Evolutionary conservation across 192 early-diverging fungal species (phyloP).

Genomic region (Pilobolus umbonatus): DNA sequence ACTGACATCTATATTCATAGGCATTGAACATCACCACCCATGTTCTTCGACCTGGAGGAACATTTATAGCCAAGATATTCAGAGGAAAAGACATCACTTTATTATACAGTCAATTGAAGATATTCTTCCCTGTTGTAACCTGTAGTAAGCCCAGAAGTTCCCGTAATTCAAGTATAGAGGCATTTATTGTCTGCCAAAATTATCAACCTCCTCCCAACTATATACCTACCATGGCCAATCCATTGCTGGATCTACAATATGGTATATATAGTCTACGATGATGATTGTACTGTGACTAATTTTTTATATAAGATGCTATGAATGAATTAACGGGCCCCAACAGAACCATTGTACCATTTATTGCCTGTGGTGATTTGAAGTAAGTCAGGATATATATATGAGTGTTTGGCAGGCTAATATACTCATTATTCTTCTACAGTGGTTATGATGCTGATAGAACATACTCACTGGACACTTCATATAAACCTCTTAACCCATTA

Average conservation of each 20-base stretch:
- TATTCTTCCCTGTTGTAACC: conserved; percentile 89
- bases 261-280: conserved; percentile 7
- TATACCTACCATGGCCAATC: conserved; percentile 85
- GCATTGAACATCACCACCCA: conserved; percentile 97
- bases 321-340: conserved; percentile 68
- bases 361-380: conserved; percentile 87
- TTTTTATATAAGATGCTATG: too few species aligned
- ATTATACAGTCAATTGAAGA: conserved; percentile 84
- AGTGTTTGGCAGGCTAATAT: neutral
- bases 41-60: conserved; percentile 83
- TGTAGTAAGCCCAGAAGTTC: conserved; percentile 92
- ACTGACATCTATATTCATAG: conserved; percentile 25
- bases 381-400: conserved; percentile 22
- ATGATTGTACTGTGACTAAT: neutral
- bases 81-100: conserved; percentile 91
- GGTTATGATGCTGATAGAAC: conserved; percentile 89
- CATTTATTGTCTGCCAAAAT: conserved; percentile 90
- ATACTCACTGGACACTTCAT: conserved; percentile 54
- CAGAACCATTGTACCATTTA: conserved; percentile 80
- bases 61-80: conserved; percentile 98
- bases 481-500: conserved; percentile 57
- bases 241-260: conserved; percentile 79
- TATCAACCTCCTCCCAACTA: conserved; percentile 83
- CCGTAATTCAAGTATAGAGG: conserved; percentile 90
- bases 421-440: conserved; percentile 25